phyloP scores from a whole-genome alignment of 352 stramenopile genomes.

The Peronospora belbahrii region DNA sequence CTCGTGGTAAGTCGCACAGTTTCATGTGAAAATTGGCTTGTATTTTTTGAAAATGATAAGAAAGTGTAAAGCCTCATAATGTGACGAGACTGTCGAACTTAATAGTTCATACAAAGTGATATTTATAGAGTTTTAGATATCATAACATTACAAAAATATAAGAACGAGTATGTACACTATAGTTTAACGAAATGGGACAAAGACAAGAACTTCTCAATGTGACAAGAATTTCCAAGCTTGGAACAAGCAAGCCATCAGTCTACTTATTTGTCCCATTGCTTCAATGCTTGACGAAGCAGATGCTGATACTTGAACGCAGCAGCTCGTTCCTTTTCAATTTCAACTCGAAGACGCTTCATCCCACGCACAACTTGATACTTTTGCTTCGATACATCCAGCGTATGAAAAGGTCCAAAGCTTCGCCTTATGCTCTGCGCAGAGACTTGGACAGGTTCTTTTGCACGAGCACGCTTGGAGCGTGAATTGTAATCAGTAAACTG shows the following conservation, averaged over 20 bases:
- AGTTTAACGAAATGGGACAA: no score
- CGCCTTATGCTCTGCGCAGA: slow-evolving; percentile 30
- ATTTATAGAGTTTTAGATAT: no score
- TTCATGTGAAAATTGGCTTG: no score
- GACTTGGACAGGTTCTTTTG: slow-evolving; percentile 18
- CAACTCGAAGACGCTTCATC: slow-evolving; percentile 40
- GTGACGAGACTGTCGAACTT: no score
- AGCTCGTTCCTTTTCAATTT: slow-evolving; percentile 46
- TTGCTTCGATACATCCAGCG: slow-evolving; percentile 13
- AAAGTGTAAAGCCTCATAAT: no score
- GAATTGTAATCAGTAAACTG: neutral
- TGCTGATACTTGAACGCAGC: slow-evolving; percentile 46
- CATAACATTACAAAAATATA: no score
- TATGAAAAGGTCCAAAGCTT: slow-evolving; percentile 28
- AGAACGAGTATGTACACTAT: no score
- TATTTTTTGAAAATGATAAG: no score
- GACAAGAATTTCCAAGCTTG: neutral
- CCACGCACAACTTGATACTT: slow-evolving; percentile 21
- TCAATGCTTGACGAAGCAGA: slow-evolving; percentile 49
- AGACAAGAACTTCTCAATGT: no score
- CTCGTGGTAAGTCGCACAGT: slow-evolving; percentile 31
- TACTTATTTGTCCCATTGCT: slow-evolving; percentile 32
- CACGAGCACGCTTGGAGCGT: slow-evolving; percentile 2
- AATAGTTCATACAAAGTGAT: neutral
- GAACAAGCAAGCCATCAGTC: neutral